A percentile compares a stretch with the other conserved stretches of the same genome.
Conservation (phyloP, 169 alveolate genomes). For the Eimeria necatrix region DNA sequence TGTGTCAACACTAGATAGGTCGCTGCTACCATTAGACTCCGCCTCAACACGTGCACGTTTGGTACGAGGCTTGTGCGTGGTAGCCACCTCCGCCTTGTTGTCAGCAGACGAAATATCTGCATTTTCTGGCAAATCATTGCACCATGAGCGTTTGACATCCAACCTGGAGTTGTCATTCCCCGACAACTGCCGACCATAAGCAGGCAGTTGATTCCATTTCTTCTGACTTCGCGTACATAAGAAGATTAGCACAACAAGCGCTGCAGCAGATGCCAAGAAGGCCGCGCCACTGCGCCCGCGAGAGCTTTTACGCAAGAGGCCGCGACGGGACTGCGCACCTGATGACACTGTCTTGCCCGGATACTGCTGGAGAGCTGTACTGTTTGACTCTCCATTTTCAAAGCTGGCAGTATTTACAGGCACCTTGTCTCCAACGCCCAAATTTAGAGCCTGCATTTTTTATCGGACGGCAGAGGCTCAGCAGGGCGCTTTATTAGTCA, state of each 20-base stretch:
- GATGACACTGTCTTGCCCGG: too few species aligned
- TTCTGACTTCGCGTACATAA: neutral
- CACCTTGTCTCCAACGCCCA: too few species aligned
- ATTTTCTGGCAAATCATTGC: neutral
- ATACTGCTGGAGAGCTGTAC: too few species aligned
- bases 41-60: neutral
- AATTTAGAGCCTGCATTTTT: too few species aligned
- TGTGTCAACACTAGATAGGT: neutral
- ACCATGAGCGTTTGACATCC: neutral
- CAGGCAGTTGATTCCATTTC: neutral
- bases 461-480: too few species aligned
- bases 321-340: too few species aligned
- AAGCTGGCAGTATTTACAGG: too few species aligned
- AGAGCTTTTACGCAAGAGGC: too few species aligned
- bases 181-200: conserved; percentile 15
- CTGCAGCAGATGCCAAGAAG: conserved; percentile 5
- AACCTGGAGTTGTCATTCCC: neutral
- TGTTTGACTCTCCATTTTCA: too few species aligned
- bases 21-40: neutral
- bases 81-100: neutral
- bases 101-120: neutral
- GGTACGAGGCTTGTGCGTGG: neutral
- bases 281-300: too few species aligned
- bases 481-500: too few species aligned
- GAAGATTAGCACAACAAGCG: neutral